Evolutionary conservation across 2,329 filamentous ascomycete species (phyloP).

Genomic region (Curvularia verruculosa): DNA sequence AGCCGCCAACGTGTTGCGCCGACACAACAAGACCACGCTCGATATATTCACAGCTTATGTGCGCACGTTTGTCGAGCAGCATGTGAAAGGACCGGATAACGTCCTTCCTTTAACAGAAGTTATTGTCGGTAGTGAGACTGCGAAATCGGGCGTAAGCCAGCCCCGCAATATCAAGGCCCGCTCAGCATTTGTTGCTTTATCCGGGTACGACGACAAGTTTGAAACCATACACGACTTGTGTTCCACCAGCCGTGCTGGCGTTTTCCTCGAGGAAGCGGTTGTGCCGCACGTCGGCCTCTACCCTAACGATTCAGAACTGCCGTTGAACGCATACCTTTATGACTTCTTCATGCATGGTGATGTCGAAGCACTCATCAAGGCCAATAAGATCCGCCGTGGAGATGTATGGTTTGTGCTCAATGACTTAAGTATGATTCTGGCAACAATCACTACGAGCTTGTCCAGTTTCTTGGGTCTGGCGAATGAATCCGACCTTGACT

Average conservation of each 20-base stretch:
- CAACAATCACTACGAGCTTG: conserved; percentile 73
- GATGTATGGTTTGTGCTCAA: conserved; percentile 78
- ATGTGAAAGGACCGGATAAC: conserved; percentile 62
- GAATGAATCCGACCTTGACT: conserved; percentile 54
- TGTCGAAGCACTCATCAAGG: conserved; percentile 62
- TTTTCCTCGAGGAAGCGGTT: conserved; percentile 76
- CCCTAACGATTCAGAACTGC: conserved; percentile 60
- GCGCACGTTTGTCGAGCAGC: conserved; percentile 69
- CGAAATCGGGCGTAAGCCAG: conserved; percentile 17
- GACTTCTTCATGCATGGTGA: conserved; percentile 81
- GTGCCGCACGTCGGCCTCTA: conserved; percentile 71
- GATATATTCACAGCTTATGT: conserved; percentile 72
- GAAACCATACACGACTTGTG: conserved; percentile 70
- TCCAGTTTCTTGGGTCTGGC: conserved; percentile 62
- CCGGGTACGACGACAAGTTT: conserved; percentile 70
- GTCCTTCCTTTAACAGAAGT: conserved; percentile 64
- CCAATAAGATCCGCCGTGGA: conserved; percentile 69
- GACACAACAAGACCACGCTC: conserved; percentile 70
- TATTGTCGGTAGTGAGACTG: conserved; percentile 49
- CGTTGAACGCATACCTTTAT: conserved; percentile 71
- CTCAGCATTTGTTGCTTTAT: conserved; percentile 74
- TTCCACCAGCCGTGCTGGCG: conserved; percentile 65
- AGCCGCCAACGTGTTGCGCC: conserved; percentile 62
- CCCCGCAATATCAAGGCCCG: conserved; percentile 56
- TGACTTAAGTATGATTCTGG: conserved; percentile 68